Evolutionary conservation across 2,329 filamentous ascomycete genomes (phyloP).

Genomic region (Aspergillus tubingensis): DNA sequence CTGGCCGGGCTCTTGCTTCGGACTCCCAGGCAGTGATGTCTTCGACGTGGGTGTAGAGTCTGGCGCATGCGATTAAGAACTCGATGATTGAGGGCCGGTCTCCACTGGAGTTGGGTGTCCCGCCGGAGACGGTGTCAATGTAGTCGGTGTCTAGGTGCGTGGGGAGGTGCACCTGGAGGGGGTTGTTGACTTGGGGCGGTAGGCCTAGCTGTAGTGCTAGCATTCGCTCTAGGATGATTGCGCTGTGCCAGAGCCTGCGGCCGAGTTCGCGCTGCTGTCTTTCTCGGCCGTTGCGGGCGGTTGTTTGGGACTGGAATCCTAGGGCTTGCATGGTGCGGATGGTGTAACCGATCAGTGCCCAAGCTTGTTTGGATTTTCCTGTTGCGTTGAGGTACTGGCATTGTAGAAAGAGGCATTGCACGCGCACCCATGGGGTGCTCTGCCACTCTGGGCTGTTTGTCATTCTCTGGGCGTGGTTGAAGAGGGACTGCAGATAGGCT

Average conservation of each 20-base stretch:
- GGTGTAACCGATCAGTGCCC: slow-evolving; percentile 25
- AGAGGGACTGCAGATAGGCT: slow-evolving; percentile 18
- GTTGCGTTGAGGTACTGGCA: slow-evolving; percentile 28
- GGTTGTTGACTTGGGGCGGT: slow-evolving; percentile 18
- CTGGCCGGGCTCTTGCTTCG: slow-evolving; percentile 19
- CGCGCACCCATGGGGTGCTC: slow-evolving; percentile 12
- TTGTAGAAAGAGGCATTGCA: slow-evolving; percentile 26
- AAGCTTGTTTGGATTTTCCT: slow-evolving; percentile 22
- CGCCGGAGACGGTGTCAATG: slow-evolving; percentile 23
- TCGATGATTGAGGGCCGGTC: slow-evolving; percentile 29
- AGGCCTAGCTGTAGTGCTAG: slow-evolving; percentile 26
- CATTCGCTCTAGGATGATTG: slow-evolving; percentile 26
- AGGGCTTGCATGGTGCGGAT: slow-evolving; percentile 25
- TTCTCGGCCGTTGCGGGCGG: slow-evolving; percentile 16
- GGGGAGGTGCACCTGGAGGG: slow-evolving; percentile 24
- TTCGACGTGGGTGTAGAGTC: slow-evolving; percentile 26
- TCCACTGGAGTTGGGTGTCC: background rate
- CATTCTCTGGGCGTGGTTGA: slow-evolving; percentile 21
- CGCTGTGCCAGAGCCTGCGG: slow-evolving; percentile 30
- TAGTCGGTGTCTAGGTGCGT: slow-evolving; percentile 29
- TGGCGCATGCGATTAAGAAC: slow-evolving; percentile 24
- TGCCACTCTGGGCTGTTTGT: slow-evolving; percentile 17
- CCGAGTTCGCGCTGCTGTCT: slow-evolving; percentile 23
- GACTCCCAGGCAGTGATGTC: slow-evolving; percentile 25
- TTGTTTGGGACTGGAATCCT: slow-evolving; percentile 20